Base-by-base conservation (phyloP, 495 filamentous ascomycete genomes). In the Talaromyces nanjingensis region DNA sequence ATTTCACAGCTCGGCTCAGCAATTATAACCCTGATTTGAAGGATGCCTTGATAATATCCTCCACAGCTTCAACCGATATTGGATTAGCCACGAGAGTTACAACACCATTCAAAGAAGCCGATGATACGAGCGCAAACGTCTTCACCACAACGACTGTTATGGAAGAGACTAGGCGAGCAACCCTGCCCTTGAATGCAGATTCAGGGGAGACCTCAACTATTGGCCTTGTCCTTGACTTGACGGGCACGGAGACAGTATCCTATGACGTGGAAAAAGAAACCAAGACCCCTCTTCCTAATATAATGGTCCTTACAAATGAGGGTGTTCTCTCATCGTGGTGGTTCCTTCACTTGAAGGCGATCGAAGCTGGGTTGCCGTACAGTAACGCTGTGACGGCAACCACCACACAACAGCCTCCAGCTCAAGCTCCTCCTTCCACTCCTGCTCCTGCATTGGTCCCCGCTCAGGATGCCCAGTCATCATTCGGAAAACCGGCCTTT, bases 301-400 rank as follows among this genome's bases (percentile, higher is more conserved):
- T 96, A 14, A 85, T 96, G 79, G 83, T 93, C 34, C 81, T 99
- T 3, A 98, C 94, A 64, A 86, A 96, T 70, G 91, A 97, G 67
- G 94, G 94, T 31, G 78, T 96, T 9, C 79, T 99, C 7, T 83
- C 82, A 24, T 79, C 87, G 20, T 99, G 96, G 96, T 96, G 92
- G 87, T 76, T 97, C 58, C 79, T 97, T 42, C 97, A 97, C 71
- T 84, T 87, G 39, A 92, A 96, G 29, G 89, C 96, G 2, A 86
- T 99, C 62, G 82, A 87, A 57, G 79, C 87, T 67, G 84, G 86
- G 0, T 83, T 85, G 12, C 82, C 85, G 0, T 98, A 94, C 71
- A 81, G 86, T 20, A 88, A 89, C 3, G 77, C 97, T 73, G 54
- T 75, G 77, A 66, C 75, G 55, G 64, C 76, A 64, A 67, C 74